Evolutionary conservation across 768 basidiomycete genomes (phyloP), one percentile per base, ranked within the genome.

Genomic region (Agrocybe pediades): DNA sequence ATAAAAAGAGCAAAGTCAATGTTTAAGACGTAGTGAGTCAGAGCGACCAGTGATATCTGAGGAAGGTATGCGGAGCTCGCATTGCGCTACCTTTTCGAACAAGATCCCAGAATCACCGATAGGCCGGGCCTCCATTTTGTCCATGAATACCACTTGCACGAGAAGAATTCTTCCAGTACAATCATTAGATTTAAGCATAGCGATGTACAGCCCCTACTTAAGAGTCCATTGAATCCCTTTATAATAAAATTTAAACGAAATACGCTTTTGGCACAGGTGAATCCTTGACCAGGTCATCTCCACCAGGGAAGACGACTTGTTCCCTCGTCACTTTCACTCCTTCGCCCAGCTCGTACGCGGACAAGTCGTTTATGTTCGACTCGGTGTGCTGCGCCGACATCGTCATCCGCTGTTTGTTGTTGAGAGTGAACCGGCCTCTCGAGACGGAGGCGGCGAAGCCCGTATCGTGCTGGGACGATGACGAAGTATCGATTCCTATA

Each of bases 271-370:
- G 33, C 7, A 49, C 9, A 13, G 39, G 39, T n/a, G 39, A 23
- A 20, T 25, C 33, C 25, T 44, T 49, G 25, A 33, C 25, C n/a
- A 39, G 21, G 17, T 55, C 54, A n/a, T 40, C 25, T 21, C 42
- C 54, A 16, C 33, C 44, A 16, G 55, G 55, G 27, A 56, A 56
- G 1, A 56, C 49, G 1, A 56, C 21, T n/a, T 51, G 49, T 21
- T 56, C 55, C 21, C 49, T 49, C 6, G 49, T 47, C 21, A 56
- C 45, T 16, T 51, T 45, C 7, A 51, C 41, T 7, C 49, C 45
- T 4, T 46, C 49, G 1, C 55, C 49, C 15, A 56, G 20, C 26
- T 51, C 49, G 25, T 56, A 56, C 15, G 44, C 49, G n/a, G 46
- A 49, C 7, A 40, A 33, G 25, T 49, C 39, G 19, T 41, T 42